Evolutionary conservation across 169 alveolate genomes (phyloP).

Genomic region (Babesia ovis): DNA sequence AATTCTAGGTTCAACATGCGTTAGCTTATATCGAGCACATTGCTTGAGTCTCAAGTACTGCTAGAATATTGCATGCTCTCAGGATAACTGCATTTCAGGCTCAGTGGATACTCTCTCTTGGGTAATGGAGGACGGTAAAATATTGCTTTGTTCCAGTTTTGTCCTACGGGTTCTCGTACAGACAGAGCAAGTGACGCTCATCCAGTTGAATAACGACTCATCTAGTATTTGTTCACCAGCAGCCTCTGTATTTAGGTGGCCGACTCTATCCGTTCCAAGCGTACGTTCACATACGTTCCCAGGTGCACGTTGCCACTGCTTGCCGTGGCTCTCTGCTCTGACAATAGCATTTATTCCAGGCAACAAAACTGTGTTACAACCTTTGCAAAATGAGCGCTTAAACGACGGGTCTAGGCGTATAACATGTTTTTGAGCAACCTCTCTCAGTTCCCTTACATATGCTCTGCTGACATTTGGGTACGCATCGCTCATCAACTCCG

Average conservation of each 20-base stretch:
- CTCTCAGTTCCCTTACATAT: slow-evolving; percentile 52
- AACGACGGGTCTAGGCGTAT: slow-evolving; percentile 29
- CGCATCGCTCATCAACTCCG: slow-evolving; percentile 20
- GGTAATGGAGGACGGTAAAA: neutral
- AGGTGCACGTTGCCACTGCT: slow-evolving; percentile 20
- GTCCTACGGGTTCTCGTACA: slow-evolving; percentile 57
- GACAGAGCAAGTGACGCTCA: slow-evolving; percentile 34
- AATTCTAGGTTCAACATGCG: neutral
- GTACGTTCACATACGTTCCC: slow-evolving; percentile 6
- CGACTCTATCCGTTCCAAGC: neutral
- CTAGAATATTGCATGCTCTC: neutral
- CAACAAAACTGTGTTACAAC: slow-evolving; percentile 46
- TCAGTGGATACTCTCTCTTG: slow-evolving; percentile 1
- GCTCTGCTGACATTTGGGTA: slow-evolving; percentile 51
- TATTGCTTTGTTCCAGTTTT: neutral
- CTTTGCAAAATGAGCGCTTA: slow-evolving; percentile 47
- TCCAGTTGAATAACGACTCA: slow-evolving; percentile 8
- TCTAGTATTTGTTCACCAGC: neutral
- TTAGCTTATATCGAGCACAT: neutral
- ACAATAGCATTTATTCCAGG: slow-evolving; percentile 30
- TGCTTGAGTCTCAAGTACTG: neutral
- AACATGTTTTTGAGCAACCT: slow-evolving; percentile 53
- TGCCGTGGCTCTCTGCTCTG: slow-evolving; percentile 26
- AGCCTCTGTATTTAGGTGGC: neutral
- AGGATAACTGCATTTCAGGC: neutral